Evolutionary conservation across 371 early-diverging fungal species (phyloP).

Genomic region (Choanephora cucurbitarum): DNA sequence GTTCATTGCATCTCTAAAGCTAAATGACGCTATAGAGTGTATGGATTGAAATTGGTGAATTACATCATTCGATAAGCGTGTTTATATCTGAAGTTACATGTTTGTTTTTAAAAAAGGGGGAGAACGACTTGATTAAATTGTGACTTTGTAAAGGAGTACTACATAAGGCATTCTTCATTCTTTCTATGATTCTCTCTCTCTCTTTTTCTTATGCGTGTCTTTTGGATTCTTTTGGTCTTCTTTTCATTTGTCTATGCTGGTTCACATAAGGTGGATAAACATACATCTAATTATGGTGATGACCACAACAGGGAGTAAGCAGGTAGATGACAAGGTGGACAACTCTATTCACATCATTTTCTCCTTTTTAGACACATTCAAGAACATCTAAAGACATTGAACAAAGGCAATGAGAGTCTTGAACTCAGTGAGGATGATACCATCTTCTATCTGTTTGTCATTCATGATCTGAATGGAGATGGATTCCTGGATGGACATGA

Average conservation of each 20-base stretch:
- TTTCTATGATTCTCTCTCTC: not conserved
- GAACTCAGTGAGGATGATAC: not conserved
- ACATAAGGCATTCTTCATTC: too few relatives aligned
- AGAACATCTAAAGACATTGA: constrained; percentile 35
- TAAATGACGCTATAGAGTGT: too few relatives aligned
- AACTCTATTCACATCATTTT: not conserved
- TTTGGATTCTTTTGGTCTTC: not conserved
- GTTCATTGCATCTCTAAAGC: too few relatives aligned
- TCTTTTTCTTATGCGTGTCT: not conserved
- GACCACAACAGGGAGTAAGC: constrained; percentile 33
- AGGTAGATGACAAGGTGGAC: not conserved
- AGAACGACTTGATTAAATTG: too few relatives aligned
- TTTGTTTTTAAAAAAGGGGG: too few relatives aligned
- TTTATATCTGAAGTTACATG: too few relatives aligned
- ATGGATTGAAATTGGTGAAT: too few relatives aligned
- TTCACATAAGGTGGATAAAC: not conserved
- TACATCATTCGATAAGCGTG: too few relatives aligned
- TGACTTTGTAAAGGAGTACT: too few relatives aligned
- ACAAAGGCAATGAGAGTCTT: constrained; percentile 5
- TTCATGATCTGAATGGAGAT: constrained; percentile 34
- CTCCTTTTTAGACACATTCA: constrained; percentile 25
- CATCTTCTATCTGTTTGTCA: constrained; percentile 9
- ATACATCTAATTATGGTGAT: constrained; percentile 33
- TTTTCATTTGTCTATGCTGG: not conserved
- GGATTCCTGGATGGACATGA: constrained; percentile 58